Evolutionary conservation across 2,329 filamentous ascomycete genomes (phyloP), one percentile per base, ranked within the genome.

Genomic region (Periglandula ipomoeae): DNA sequence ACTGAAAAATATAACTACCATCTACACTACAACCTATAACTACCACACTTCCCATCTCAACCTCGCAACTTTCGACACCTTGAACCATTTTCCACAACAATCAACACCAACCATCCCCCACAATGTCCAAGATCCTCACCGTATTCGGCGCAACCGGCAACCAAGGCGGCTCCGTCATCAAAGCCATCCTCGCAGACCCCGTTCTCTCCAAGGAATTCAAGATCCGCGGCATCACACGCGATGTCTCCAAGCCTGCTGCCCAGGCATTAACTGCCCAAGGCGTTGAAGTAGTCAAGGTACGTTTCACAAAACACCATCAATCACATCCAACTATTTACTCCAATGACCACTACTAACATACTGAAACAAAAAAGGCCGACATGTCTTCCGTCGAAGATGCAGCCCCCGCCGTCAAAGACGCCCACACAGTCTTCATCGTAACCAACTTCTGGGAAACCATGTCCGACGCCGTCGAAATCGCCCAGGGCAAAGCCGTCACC

Each of bases 131-230:
- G 51, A 59, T 68, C 42, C 53, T 70, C 20, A 64, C 66, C 11
- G 68, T 73, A n/a, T 74, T 74, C 44, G 72, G 72, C 23, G 70
- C 70, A 46, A 75, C 73, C 3, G 73, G 72, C 49, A 66, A 68
- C 52, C 73, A 78, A 57, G 74, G 73, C 38, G 69, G 69, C 32
- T 73, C 71, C 26, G 70, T 76, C 26, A 63, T 75, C 48, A 52
- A 59, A 3, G 61, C 64, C 46, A 65, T 76, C 52, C 70, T 77
- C 51, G 64, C 63, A 47, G 70, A 78, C 61, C 57, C 73, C 3
- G 59, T 56, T n/a, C 65, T 74, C 15, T 69, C 65, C 34, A 62
- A 67, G 26, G 60, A 69, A 41, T 76, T 68, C 62, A 64, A 61
- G 23, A 62, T 77, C 41, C 69, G 72, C 2, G 73, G 64, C 41